These are phyloP conservation scores for Erucastrum elatum DNA, from an alignment of 345 rosid species.

Conservation along the genomic window DNA sequence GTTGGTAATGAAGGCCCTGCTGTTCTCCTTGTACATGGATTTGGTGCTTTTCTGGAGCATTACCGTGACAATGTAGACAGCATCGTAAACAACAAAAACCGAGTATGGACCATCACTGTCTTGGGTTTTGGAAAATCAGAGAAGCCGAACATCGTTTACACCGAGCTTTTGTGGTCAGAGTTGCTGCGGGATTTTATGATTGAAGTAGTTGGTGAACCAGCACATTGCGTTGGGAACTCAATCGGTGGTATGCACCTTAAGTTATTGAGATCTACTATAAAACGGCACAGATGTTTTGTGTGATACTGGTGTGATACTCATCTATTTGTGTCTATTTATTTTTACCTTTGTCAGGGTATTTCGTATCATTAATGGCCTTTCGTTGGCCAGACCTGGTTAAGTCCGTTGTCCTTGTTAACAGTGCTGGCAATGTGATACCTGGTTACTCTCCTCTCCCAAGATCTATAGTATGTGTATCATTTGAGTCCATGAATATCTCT, in stretches of 20 bases:
- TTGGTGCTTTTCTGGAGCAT: conserved; percentile 93
- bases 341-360: conserved; percentile 57
- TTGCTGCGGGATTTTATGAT: conserved; percentile 74
- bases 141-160: conserved; percentile 79
- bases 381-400: conserved; percentile 73
- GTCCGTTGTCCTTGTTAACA: conserved; percentile 69
- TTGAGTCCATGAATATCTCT: too few species aligned
- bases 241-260: conserved; percentile 64
- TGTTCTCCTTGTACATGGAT: conserved; percentile 83
- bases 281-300: not conserved
- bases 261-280: not conserved
- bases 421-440: conserved; percentile 74
- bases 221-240: conserved; percentile 82
- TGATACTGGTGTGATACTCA: not conserved
- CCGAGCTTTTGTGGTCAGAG: conserved; percentile 88
- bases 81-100: conserved; percentile 55
- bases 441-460: conserved; percentile 47
- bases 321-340: not conserved
- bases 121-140: conserved; percentile 94
- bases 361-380: conserved; percentile 58
- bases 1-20: conserved; percentile 71
- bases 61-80: conserved; percentile 65
- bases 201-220: conserved; percentile 81
- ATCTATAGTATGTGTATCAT: conserved; percentile 48
- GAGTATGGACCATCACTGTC: conserved; percentile 74